Evolutionary conservation across 805 yeast genomes (phyloP), one percentile per base, ranked within the genome.

Genomic region (Starmerella cellae): DNA sequence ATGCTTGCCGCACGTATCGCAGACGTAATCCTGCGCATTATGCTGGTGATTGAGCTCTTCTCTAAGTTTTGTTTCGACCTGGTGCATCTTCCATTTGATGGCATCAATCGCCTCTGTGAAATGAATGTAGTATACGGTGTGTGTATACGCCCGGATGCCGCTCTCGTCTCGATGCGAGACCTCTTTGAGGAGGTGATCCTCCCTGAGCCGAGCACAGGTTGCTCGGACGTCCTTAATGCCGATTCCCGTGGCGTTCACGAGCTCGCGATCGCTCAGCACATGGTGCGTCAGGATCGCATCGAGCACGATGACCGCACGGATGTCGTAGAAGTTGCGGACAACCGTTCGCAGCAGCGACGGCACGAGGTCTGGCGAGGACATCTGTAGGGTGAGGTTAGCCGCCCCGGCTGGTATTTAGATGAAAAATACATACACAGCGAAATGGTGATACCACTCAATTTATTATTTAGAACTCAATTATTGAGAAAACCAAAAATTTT

Each of bases 41-140:
- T 84, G 77, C 54, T 79, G 82, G 30, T 77, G 81, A 39, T 83
- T 77, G 63, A 88, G 72, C 55, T 85, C 94, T 49, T 80, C 82
- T 56, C 83, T 83, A 43, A 87, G 68, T 42, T 69, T 60, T 52
- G 78, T 79, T 13, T 83, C 96, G 22, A 91, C 71, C 37, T 82
- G 74, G 59, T 88, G 95, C 45, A 88, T 82, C 57, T 87, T 85
- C 97, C 97, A 91, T 62, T 91, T 91, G 58, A 91, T 76, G 3
- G 95, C 76, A 63, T 91, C 98, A 32, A 91, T 82, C 0, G 97
- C 94, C 60, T 85, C 94, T 2, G 95, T 83, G 58, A 74, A 75
- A 57, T 84, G 95, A 42, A 88, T 78, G 60, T 74, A 91, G 63
- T 79, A 91, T 55, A 84, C 84, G 2, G 88, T 80, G 53, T 87